Conservation (phyloP, 192 early-diverging fungal genomes). For the Backusella luteola region DNA sequence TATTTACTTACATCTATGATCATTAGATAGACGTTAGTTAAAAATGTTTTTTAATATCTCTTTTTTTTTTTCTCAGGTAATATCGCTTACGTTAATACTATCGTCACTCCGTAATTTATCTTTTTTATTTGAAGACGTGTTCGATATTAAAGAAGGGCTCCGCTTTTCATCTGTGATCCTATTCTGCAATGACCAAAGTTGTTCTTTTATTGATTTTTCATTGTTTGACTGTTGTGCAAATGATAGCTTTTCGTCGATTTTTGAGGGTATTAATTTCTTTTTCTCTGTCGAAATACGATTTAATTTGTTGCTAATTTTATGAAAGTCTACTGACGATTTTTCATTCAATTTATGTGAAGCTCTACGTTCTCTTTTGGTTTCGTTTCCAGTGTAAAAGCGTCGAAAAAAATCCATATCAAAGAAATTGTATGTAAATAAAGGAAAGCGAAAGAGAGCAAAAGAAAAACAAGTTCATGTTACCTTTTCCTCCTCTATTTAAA, state of each 20-base stretch:
- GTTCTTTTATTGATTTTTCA: neutral
- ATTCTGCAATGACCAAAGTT: neutral
- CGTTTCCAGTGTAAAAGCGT: neutral
- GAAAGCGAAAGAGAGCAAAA: neutral
- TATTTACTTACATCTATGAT: slow-evolving; percentile 5
- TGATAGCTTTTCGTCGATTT: neutral
- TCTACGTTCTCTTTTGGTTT: neutral
- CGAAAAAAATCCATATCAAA: neutral
- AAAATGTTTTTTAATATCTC: neutral
- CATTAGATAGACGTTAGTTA: neutral
- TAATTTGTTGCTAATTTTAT: neutral
- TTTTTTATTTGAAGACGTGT: neutral
- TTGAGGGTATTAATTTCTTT: neutral
- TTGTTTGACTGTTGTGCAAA: neutral
- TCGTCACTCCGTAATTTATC: neutral
- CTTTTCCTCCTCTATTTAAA: neutral
- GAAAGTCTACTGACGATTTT: neutral
- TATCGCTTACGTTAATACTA: slow-evolving; percentile 4
- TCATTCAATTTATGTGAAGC: neutral
- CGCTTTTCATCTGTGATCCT: neutral
- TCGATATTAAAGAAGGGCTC: neutral
- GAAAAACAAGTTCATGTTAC: neutral
- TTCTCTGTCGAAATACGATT: neutral
- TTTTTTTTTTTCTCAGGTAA: neutral
- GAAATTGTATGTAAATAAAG: neutral